phyloP scores from a whole-genome alignment of 441 rosid genomes.

The Flueggea neowawraea region DNA sequence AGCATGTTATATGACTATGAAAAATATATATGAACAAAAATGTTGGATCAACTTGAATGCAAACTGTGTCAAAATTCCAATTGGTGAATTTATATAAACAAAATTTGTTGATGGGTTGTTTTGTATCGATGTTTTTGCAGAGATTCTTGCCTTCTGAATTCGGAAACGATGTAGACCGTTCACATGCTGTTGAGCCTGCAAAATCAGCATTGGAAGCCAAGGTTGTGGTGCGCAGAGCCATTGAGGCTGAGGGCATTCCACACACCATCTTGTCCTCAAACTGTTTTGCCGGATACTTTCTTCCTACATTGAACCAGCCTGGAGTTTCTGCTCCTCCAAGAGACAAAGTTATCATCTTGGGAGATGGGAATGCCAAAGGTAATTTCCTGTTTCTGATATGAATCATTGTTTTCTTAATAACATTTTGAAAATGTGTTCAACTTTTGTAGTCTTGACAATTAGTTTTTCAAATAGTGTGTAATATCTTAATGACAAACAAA shows the following conservation, averaged over 20 bases:
- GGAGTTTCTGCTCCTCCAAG: slow-evolving; percentile 51
- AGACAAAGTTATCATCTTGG: slow-evolving; percentile 49
- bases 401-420: too few relatives aligned
- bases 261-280: slow-evolving; percentile 45
- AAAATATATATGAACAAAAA: too few relatives aligned
- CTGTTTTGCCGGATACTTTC: slow-evolving; percentile 52
- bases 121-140: slow-evolving; percentile 7
- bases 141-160: slow-evolving; percentile 50
- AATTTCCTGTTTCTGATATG: neutral
- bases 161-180: slow-evolving; percentile 40
- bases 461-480: too few relatives aligned
- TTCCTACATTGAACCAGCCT: slow-evolving; percentile 42
- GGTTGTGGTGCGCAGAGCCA: slow-evolving; percentile 24
- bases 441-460: too few relatives aligned
- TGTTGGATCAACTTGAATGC: too few relatives aligned
- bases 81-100: too few relatives aligned
- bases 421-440: too few relatives aligned
- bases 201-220: slow-evolving; percentile 21
- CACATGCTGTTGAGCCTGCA: slow-evolving; percentile 31
- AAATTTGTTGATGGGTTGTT: too few relatives aligned
- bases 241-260: slow-evolving; percentile 41
- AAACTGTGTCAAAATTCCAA: too few relatives aligned
- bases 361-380: slow-evolving; percentile 74
- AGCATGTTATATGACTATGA: too few relatives aligned
- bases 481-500: neutral